Conservation (phyloP, 345 rosid genomes). For the Linum lewisii region DNA sequence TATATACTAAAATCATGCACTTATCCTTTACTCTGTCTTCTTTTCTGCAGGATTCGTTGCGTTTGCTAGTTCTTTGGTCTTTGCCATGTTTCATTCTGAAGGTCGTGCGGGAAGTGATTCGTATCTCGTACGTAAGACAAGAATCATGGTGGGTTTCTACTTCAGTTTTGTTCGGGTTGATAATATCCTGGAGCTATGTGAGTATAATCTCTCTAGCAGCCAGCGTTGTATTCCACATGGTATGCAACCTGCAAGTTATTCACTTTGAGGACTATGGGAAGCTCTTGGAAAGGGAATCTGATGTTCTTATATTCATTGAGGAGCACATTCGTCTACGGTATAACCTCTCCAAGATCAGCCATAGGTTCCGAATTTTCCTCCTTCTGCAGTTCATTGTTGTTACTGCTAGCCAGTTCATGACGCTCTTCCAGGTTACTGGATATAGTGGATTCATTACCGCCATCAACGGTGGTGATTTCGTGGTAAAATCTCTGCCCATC, state of each 20-base stretch:
- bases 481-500: conserved; percentile 34
- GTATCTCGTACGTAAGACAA: conserved; percentile 36
- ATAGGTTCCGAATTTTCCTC: conserved; percentile 85
- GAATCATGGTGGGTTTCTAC: conserved; percentile 66
- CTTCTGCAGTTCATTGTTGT: conserved; percentile 65
- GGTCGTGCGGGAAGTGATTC: conserved; percentile 47
- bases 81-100: conserved; percentile 68
- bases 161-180: conserved; percentile 36
- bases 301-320: conserved; percentile 48
- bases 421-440: conserved; percentile 70
- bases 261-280: conserved; percentile 73
- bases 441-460: conserved; percentile 55
- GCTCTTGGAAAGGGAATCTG: conserved; percentile 58
- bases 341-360: conserved; percentile 90
- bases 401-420: conserved; percentile 58
- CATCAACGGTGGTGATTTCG: conserved; percentile 80
- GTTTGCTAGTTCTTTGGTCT: conserved; percentile 55
- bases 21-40: not conserved
- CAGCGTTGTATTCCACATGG: conserved; percentile 67
- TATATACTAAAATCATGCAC: not conserved
- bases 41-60: conserved; percentile 43
- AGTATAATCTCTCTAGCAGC: conserved; percentile 64
- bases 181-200: conserved; percentile 67
- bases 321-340: conserved; percentile 68
- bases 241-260: conserved; percentile 88